Evolutionary conservation across 208 protist species (phyloP), one percentile per base, ranked within the genome.

Genomic region (Leishmania amazonensis): DNA sequence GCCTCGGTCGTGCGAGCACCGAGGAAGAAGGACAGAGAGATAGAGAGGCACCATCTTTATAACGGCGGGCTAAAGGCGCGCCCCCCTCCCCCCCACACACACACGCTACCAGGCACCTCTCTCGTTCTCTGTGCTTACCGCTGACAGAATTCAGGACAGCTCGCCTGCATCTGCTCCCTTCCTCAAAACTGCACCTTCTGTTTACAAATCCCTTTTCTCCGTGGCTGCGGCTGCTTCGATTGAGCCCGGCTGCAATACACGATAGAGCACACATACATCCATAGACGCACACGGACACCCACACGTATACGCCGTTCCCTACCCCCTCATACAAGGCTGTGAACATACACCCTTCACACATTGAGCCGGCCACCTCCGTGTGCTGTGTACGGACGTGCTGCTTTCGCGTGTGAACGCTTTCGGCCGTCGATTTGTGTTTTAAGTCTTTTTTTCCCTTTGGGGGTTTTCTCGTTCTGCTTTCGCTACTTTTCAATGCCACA

Each of bases 401-500:
- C 31, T 40, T 72, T 40, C 42, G 0, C 7, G 19, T 31, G 17
- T 38, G 4, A 40, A n/a, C 67, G 67, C 9, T 5, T 49, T 3
- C 24, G 35, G 19, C 11, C 19, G 5, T 53, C 65, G 0, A 1
- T 67, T 7, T 42, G 47, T 8, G 21, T 6, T 8, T 24, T 7
- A 78, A 71, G 65, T 51, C n/a, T 70, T 38, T 78, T 47, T 70
- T 73, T 68, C 45, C 53, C 1, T 24, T 47, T 13, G 31, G 0
- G 4, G 8, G n/a, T 45, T 21, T 58, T 64, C 31, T 72, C 3
- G 15, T 76, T 15, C 49, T 38, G 19, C 19, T 53, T 72, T n/a
- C 31, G 58, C 65, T 31, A 49, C 31, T 75, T 64, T 49, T 57
- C 75, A 17, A 90, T 85, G 81, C 76, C 82, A 28, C 78, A 83